Base-by-base conservation (phyloP, 2,329 filamentous ascomycete genomes). In the Apiospora kogelbergensis region DNA sequence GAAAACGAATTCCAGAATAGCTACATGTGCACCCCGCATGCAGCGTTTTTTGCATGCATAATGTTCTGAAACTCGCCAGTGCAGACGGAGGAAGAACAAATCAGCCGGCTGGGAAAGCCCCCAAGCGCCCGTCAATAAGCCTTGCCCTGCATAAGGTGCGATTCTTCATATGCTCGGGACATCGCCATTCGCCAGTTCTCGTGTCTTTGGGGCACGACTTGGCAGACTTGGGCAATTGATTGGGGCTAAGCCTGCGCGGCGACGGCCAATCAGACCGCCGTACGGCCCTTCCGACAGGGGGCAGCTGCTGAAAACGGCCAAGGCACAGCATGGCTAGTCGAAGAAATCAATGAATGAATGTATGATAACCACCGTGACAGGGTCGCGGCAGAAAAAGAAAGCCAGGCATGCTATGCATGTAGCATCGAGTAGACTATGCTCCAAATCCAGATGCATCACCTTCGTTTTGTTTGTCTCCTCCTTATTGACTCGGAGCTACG, bases 121-220 rank as follows among this genome's bases (percentile, higher is more conserved):
- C 53, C 53, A 60, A 60, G 53, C 53, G 53, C 53, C 53, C 53
- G 9, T 37, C 53, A 33, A 33, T 60, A 60, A 60, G 30, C 53
- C 53, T 37, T 30, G 53, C 53, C 26, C 53, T n/a, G 53, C 53
- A 60, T n/a, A 22, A 33, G 53, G 53, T 60, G 53, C 53, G 17
- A 30, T 60, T 60, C 53, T 30, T 37, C 53, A 30, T 37, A 37
- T 33, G 26, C 26, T 20, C 26, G 5, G 15, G 15, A 6, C 26
- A 9, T 37, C 53, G 53, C 53, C 53, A 60, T 60, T 60, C 53
- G 53, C 33, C 17, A 10, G 20, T 45, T 1, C 7, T 60, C 20
- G 53, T 37, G 20, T 60, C 26, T 37, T 60, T 60, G 53, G 26
- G 30, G 53, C 48, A 40, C 9, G 13, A 10, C 37, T 10, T 40